Conservation (phyloP, 108 stramenopile species). For the Phaeodactylum tricornutum region DNA sequence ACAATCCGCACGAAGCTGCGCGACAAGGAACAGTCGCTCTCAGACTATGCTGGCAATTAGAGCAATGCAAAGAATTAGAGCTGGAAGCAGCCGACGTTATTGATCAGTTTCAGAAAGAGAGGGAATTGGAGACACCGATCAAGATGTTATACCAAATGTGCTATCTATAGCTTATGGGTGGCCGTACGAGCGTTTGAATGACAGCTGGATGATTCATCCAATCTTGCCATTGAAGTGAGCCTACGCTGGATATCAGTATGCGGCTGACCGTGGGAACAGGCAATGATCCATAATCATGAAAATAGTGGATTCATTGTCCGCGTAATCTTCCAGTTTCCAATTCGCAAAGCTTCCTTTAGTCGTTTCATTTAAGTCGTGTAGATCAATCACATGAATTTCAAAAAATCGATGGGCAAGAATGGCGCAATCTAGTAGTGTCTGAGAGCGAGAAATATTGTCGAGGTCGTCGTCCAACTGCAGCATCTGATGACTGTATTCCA, state of each 20-base stretch:
- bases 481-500: conserved; percentile 46
- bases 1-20: conserved; percentile 86
- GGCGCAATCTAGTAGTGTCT: conserved; percentile 63
- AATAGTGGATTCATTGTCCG: conserved; percentile 59
- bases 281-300: conserved; percentile 74
- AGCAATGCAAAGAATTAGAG: conserved; percentile 52
- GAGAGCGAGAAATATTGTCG: conserved; percentile 43
- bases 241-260: too few relatives aligned
- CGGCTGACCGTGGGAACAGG: conserved; percentile 43
- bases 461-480: conserved; percentile 54
- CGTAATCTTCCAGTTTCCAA: conserved; percentile 46
- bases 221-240: too few relatives aligned
- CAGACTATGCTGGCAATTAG: conserved; percentile 79
- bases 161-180: conserved; percentile 43
- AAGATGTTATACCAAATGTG: conserved; percentile 85
- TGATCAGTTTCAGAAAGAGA: conserved; percentile 73
- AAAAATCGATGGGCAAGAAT: conserved; percentile 66
- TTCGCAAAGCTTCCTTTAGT: conserved; percentile 23
- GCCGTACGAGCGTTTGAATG: background rate
- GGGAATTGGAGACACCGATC: conserved; percentile 73
- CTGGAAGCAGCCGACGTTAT: conserved; percentile 66
- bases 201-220: too few relatives aligned
- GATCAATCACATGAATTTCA: conserved; percentile 42
- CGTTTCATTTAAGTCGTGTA: conserved; percentile 35
- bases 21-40: conserved; percentile 69